Evolutionary conservation across 2,329 filamentous ascomycete genomes (phyloP), one percentile per base, ranked within the genome.

Genomic region (Escovopsis weberi): DNA sequence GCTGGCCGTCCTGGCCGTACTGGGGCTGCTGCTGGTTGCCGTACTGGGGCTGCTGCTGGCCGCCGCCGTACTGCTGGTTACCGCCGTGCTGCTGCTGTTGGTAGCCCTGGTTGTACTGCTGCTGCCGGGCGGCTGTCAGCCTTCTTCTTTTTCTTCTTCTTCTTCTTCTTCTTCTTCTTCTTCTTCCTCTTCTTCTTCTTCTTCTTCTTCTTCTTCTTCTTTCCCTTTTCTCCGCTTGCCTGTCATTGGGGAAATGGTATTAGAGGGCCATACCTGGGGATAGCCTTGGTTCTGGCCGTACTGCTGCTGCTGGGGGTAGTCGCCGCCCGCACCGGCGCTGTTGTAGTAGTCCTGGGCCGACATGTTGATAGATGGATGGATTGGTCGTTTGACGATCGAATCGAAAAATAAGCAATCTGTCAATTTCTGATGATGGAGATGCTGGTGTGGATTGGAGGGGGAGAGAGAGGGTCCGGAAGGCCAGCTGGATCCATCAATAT

Each of bases 281-380:
- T 33, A 11, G 28, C 40, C 23, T n/a, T 43, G 41, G 7, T 32
- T 28, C 38, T 51, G 54, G 7, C 43, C 33, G 12, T 45, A 45
- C 12, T 51, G 52, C 39, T 41, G 39, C 18, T 41, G 50, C 19
- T 52, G 48, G 30, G 46, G 40, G 42, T 55, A 44, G 42, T 47
- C 43, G 40, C 47, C 41, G 39, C 44, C 40, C 45, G 51, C 44
- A 47, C 52, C 51, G 36, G 53, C 52, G 42, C 50, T 52, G 47
- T 58, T 58, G 55, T 64, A 65, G 48, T 62, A 64, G 36, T 63
- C 60, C 43, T 60, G 53, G 37, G 56, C 50, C 9, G 62, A 63
- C 62, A 65, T 65, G 15, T 15, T 15, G 26, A 2, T 50, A 42
- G 36, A 15, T 33, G 42, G 18, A 35, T 35, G 33, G 18, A 35